A percentile compares a stretch with the other conserved stretches of the same genome.
These are phyloP conservation scores for Globisporangium cystogenes DNA, from an alignment of 352 stramenopile genomes.

Conservation along the genomic window DNA sequence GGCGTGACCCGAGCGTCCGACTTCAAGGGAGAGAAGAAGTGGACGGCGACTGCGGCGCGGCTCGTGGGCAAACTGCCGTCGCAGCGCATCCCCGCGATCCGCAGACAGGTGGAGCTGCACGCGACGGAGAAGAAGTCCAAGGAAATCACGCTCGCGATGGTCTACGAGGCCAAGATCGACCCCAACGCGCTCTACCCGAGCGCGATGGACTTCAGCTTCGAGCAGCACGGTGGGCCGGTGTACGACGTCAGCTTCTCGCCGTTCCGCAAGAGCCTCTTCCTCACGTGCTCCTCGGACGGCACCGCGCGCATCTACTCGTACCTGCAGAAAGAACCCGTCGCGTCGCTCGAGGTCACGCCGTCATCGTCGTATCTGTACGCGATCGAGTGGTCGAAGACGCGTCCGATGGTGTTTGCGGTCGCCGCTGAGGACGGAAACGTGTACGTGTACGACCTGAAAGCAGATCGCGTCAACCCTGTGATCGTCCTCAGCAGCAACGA, in stretches of 20 bases:
- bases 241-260: slow-evolving; percentile 79
- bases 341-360: slow-evolving; percentile 60
- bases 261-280: slow-evolving; percentile 78
- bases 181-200: slow-evolving; percentile 48
- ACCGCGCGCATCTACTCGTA: slow-evolving; percentile 74
- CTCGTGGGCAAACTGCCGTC: slow-evolving; percentile 54
- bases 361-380: slow-evolving; percentile 71
- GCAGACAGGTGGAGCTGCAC: slow-evolving; percentile 62
- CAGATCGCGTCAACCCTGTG: slow-evolving; percentile 35
- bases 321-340: slow-evolving; percentile 49
- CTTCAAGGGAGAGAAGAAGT: slow-evolving; percentile 79
- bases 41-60: slow-evolving; percentile 56
- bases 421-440: slow-evolving; percentile 65
- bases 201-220: slow-evolving; percentile 74
- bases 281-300: slow-evolving; percentile 75
- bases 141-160: slow-evolving; percentile 57
- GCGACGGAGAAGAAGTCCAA: slow-evolving; percentile 56
- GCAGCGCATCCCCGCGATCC: slow-evolving; percentile 34
- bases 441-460: slow-evolving; percentile 75
- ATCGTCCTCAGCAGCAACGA: slow-evolving; percentile 24
- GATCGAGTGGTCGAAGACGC: slow-evolving; percentile 67
- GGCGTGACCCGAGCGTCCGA: slow-evolving; percentile 42
- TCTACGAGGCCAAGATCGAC: slow-evolving; percentile 76
- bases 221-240: slow-evolving; percentile 65
- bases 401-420: slow-evolving; percentile 69